Evolutionary conservation across 805 yeast genomes (phyloP).

Genomic region (Saccharomycopsis microspora): DNA sequence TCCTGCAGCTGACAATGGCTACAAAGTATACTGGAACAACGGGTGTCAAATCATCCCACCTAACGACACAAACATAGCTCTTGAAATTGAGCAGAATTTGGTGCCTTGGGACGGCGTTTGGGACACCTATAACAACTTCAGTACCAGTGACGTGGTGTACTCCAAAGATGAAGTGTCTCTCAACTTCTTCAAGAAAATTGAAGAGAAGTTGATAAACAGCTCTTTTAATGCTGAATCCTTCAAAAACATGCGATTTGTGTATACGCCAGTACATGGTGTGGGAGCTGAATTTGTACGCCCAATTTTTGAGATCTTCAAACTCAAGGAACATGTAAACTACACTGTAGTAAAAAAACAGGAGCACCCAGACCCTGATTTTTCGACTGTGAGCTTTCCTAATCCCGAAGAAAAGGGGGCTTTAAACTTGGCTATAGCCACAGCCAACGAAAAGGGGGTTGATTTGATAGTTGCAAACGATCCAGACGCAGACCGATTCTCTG

Average conservation of each 20-base stretch:
- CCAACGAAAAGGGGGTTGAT: constrained; percentile 34
- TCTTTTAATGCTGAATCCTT: background rate
- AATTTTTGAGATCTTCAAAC: constrained; percentile 6
- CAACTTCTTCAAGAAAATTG: constrained; percentile 29
- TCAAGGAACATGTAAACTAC: constrained; percentile 1
- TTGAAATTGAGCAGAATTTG: constrained; percentile 46
- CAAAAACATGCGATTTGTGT: constrained; percentile 44
- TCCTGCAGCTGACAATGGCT: constrained; percentile 88
- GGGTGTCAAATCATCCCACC: constrained; percentile 97
- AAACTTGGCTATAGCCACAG: constrained; percentile 52
- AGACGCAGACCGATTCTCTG: constrained; percentile 90
- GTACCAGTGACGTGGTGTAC: constrained; percentile 22
- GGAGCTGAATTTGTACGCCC: constrained; percentile 43
- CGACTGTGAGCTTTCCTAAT: constrained; percentile 84
- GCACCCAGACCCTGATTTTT: constrained; percentile 72
- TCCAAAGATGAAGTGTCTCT: constrained; percentile 32
- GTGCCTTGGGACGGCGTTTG: constrained; percentile 47
- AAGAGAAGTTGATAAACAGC: constrained; percentile 1
- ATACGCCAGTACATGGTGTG: constrained; percentile 95
- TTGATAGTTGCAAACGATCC: constrained; percentile 89
- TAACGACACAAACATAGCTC: constrained; percentile 66
- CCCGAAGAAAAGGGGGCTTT: constrained; percentile 95
- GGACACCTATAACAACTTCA: constrained; percentile 24
- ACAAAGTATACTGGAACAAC: constrained; percentile 85
- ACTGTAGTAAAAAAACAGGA: constrained; percentile 50